A percentile compares a stretch with the other conserved stretches of the same genome.
Conservation (phyloP, 305 asterid species). For the Solanum chacoense region DNA sequence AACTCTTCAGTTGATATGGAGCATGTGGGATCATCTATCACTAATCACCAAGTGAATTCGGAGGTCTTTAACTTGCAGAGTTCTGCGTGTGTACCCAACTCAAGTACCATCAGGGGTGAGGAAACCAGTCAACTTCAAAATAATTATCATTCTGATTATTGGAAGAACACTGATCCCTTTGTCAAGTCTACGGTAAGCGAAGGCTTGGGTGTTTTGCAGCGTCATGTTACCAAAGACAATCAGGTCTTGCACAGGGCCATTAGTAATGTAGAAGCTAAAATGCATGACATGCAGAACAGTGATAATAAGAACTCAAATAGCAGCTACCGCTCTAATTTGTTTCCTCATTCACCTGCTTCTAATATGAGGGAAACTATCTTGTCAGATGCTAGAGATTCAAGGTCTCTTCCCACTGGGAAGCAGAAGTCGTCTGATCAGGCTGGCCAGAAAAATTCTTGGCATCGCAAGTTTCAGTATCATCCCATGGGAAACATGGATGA, state of each 20-base stretch:
- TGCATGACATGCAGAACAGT: slow-evolving; percentile 35
- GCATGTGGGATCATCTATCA: slow-evolving; percentile 24
- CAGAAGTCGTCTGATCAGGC: slow-evolving; percentile 44
- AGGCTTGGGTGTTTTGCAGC: slow-evolving; percentile 25
- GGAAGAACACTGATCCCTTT: slow-evolving; percentile 45
- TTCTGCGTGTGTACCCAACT: slow-evolving; percentile 25
- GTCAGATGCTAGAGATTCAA: slow-evolving; percentile 50
- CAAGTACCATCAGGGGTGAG: slow-evolving; percentile 26
- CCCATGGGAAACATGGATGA: slow-evolving; percentile 88
- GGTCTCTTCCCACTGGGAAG: slow-evolving; percentile 39
- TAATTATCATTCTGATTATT: slow-evolving; percentile 35
- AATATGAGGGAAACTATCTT: slow-evolving; percentile 44
- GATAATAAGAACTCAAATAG: slow-evolving; percentile 45
- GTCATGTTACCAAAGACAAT: slow-evolving; percentile 25
- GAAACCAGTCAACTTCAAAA: slow-evolving; percentile 35
- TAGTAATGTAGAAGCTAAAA: slow-evolving; percentile 26
- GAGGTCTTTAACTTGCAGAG: slow-evolving; percentile 36
- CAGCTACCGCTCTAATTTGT: slow-evolving; percentile 49
- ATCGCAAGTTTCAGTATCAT: slow-evolving; percentile 73
- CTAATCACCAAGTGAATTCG: slow-evolving; percentile 25
- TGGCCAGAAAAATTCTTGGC: slow-evolving; percentile 33
- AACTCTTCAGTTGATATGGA: slow-evolving; percentile 28
- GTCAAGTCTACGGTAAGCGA: slow-evolving; percentile 40
- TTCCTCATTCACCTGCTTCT: slow-evolving; percentile 41
- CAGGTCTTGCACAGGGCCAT: slow-evolving; percentile 20